Base-by-base conservation (phyloP, 805 yeast species). In the Ogataea paradorogensis region DNA sequence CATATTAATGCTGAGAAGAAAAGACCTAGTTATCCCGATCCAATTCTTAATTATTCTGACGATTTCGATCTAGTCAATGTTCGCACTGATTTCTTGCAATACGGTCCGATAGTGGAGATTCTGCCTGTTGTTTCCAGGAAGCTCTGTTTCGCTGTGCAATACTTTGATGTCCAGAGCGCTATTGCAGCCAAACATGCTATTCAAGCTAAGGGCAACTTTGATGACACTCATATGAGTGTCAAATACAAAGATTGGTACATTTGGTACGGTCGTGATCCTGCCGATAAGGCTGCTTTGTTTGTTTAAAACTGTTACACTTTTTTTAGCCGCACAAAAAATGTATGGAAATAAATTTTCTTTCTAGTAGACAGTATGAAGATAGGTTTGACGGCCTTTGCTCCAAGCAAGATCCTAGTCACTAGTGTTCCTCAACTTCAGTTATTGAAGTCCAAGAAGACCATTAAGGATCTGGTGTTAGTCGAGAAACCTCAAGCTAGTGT, bases 51-150 rank as follows among this genome's bases (percentile, higher is more conserved):
- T 35, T 59, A 71, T 45, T 71, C 69, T 25, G 67, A 72, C 0
- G 70, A 66, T 3, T 66, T 84, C 35, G 67, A 77, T 40, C 48
- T 78, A 4, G 61, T 56, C 2, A 69, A 63, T 11, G 59, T 81
- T 3, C 61, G 56, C 27, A 40, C 53, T 20, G 87, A 82, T 51
- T 80, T 85, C 48, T 58, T 55, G 5, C 52, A 50, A 15, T 82
- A 70, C 61, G 95, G 93, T 0, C 67, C 68, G 2, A 69, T 85
- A 3, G 60, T 80, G 10, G 87, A 82, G 27, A 61, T 83, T 2
- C 61, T 75, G 1, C 84, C 93, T 3, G 73, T 83, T n/a, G 67
- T 84, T 4, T 82, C 89, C 2, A 67, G 80, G 38, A 81, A 74
- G 50, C 55, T 83, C 21, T 73, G 87, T 42, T 67, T 85, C 47